Percentiles rank a stretch among this genome's conserved stretches.
phyloP scores from a whole-genome alignment of 2,329 filamentous ascomycete species.

The Alternaria metachromatica region DNA sequence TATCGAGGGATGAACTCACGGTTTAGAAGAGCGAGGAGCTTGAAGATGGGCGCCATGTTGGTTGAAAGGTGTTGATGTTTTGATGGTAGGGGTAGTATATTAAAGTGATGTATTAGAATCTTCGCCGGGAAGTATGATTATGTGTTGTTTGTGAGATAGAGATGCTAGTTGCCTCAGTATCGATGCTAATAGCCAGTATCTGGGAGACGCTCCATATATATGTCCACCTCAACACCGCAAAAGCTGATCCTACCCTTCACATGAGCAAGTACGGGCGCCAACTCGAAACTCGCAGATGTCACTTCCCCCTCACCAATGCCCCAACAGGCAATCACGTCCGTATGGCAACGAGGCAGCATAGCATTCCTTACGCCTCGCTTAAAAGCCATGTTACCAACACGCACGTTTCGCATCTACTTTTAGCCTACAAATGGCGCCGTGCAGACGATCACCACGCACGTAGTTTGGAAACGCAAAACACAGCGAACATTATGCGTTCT shows the following conservation, averaged over 20 bases:
- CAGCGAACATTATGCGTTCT: slow-evolving; percentile 35
- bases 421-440: slow-evolving; percentile 29
- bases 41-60: slow-evolving; percentile 38
- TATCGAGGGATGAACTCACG: slow-evolving; percentile 15
- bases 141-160: background rate
- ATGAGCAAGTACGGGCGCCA: slow-evolving; percentile 15
- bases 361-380: background rate
- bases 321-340: slow-evolving; percentile 17
- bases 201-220: slow-evolving; percentile 22
- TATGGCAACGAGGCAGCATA: slow-evolving; percentile 16
- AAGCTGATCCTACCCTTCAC: background rate
- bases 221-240: background rate
- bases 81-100: background rate
- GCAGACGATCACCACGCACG: slow-evolving; percentile 15
- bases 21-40: slow-evolving; percentile 31
- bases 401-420: slow-evolving; percentile 24
- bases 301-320: slow-evolving; percentile 18
- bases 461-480: slow-evolving; percentile 25
- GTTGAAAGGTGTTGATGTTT: background rate
- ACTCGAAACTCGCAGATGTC: slow-evolving; percentile 28
- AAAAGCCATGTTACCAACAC: slow-evolving; percentile 5
- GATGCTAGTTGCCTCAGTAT: background rate
- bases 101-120: background rate
- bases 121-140: slow-evolving; percentile 29
- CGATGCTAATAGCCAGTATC: slow-evolving; percentile 5